A percentile compares a stretch with the other conserved stretches of the same genome.
Evolutionary conservation across 176 grass and related monocot species (phyloP).

Genomic region (Musa itinerans): DNA sequence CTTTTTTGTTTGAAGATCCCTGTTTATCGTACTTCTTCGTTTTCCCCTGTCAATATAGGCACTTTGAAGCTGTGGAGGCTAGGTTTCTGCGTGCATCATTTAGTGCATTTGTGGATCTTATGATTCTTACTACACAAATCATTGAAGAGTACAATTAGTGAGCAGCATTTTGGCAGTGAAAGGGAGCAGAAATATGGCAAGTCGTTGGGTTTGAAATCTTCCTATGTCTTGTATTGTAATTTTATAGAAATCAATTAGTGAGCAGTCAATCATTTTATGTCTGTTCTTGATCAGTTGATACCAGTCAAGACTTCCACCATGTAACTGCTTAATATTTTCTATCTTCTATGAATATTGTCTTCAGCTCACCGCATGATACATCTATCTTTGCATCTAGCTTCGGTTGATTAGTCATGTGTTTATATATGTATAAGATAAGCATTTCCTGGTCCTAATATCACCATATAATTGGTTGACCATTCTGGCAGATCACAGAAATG

Average conservation of each 20-base stretch:
- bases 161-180: neutral
- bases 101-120: constrained; percentile 63
- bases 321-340: neutral
- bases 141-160: constrained; percentile 49
- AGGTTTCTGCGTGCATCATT: constrained; percentile 73
- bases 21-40: constrained; percentile 1
- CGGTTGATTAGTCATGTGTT: no score
- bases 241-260: neutral
- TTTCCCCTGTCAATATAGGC: constrained; percentile 24
- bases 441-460: no score
- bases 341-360: neutral
- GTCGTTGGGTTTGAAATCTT: neutral
- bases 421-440: no score
- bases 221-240: neutral
- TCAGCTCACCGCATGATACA: neutral
- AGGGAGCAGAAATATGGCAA: neutral
- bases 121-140: constrained; percentile 65
- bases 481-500: no score
- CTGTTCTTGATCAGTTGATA: neutral
- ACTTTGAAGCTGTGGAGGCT: constrained; percentile 77
- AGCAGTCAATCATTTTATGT: neutral
- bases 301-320: neutral
- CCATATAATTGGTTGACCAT: no score
- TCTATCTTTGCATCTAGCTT: no score
- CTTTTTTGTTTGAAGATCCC: neutral